Percentiles rank a stretch among this genome's conserved stretches.
These are phyloP conservation scores for Erythrophleum ivorense DNA, from an alignment of 331 rosid species.

Conservation along the genomic window DNA sequence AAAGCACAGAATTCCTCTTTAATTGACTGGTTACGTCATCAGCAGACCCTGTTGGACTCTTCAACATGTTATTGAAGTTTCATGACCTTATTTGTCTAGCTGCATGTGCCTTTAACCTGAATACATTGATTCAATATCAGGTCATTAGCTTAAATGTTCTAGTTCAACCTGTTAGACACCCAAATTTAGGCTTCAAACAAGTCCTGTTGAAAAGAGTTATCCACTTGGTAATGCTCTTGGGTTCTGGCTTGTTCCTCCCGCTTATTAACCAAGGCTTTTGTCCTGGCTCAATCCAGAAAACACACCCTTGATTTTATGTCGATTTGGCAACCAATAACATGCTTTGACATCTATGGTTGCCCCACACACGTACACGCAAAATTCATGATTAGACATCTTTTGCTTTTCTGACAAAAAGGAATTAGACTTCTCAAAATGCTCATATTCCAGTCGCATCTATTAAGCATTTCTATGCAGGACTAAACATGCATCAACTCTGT, in stretches of 20 bases:
- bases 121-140: neutral
- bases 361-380: neutral
- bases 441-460: neutral
- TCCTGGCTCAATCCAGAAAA: neutral
- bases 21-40: constrained; percentile 10
- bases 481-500: neutral
- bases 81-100: neutral
- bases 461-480: neutral
- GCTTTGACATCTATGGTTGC: neutral
- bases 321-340: constrained; percentile 12
- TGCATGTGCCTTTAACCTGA: constrained; percentile 6
- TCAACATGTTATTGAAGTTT: constrained; percentile 3
- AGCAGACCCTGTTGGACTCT: constrained; percentile 28
- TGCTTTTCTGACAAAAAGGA: neutral
- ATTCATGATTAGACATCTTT: neutral
- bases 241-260: neutral
- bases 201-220: neutral
- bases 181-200: neutral
- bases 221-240: constrained; percentile 14
- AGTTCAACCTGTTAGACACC: neutral
- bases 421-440: neutral
- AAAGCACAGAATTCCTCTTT: neutral
- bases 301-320: constrained; percentile 1
- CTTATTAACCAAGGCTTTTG: constrained; percentile 1
- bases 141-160: neutral